A percentile compares a stretch with the other conserved stretches of the same genome.
Evolutionary conservation across 2,329 filamentous ascomycete species (phyloP).

Genomic region (Pestalotiopsis fici): DNA sequence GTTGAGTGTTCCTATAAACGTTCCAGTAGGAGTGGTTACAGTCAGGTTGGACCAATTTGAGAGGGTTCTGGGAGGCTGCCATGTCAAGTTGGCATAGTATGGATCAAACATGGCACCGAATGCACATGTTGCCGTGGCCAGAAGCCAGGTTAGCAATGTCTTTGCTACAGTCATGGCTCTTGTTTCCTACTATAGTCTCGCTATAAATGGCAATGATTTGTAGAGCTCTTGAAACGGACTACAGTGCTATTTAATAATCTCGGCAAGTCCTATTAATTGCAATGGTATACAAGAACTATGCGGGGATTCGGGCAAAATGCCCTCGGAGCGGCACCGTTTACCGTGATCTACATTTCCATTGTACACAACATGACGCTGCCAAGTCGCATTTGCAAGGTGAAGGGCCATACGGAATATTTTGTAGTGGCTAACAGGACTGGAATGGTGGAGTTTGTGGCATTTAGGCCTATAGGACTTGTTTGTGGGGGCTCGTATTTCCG

Average conservation of each 20-base stretch:
- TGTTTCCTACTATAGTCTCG: not conserved
- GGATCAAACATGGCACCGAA: not conserved
- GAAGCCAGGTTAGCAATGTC: not conserved
- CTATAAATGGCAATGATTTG: not conserved
- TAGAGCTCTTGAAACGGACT: too few species aligned
- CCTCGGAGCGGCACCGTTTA: not conserved
- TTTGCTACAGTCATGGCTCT: not conserved
- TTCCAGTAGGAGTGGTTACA: not conserved
- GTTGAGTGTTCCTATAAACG: not conserved
- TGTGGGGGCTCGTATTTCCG: not conserved
- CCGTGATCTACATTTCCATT: not conserved
- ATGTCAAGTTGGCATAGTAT: not conserved
- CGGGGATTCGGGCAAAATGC: not conserved
- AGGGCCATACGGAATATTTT: not conserved
- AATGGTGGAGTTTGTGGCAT: not conserved
- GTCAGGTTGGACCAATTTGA: slow-evolving; percentile 1
- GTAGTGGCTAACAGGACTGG: not conserved
- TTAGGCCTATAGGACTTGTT: not conserved
- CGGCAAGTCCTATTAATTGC: too few species aligned
- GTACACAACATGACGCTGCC: not conserved
- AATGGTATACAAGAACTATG: not conserved
- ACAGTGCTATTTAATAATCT: too few species aligned
- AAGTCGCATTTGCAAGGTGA: not conserved
- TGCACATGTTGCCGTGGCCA: not conserved
- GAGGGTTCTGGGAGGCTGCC: not conserved